Evolutionary conservation across 495 filamentous ascomycete species (phyloP).

Genomic region (Amniculicola lignicola): DNA sequence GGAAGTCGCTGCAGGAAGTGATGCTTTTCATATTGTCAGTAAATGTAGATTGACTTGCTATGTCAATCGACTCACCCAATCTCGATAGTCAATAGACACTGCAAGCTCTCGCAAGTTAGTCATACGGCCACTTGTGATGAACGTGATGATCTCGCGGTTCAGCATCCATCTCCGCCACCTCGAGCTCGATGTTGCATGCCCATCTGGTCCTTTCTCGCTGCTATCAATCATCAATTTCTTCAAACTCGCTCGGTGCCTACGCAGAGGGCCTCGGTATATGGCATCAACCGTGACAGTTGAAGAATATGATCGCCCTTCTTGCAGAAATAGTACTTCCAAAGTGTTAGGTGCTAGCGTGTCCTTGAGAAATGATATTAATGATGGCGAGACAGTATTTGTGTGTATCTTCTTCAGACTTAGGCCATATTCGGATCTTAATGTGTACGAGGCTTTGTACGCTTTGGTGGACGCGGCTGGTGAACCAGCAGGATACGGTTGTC

Average conservation of each 20-base stretch:
- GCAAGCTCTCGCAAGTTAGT: conserved; percentile 69
- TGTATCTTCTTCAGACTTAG: conserved; percentile 77
- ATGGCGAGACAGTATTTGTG: conserved; percentile 73
- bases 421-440: conserved; percentile 54
- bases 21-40: conserved; percentile 58
- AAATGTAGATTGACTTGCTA: not conserved
- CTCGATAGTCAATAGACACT: conserved; percentile 72
- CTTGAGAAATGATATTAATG: conserved; percentile 77
- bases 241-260: conserved; percentile 68
- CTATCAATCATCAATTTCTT: conserved; percentile 78
- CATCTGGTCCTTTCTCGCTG: conserved; percentile 48
- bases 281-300: conserved; percentile 64
- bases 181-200: conserved; percentile 38
- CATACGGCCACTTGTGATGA: conserved; percentile 83
- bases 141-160: conserved; percentile 67
- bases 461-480: conserved; percentile 29
- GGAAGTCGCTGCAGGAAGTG: conserved; percentile 82
- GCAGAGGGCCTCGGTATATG: conserved; percentile 72
- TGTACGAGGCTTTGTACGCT: conserved; percentile 28
- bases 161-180: conserved; percentile 76
- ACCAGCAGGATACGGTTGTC: conserved; percentile 33
- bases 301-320: conserved; percentile 61
- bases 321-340: conserved; percentile 78
- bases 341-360: conserved; percentile 83
- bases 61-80: conserved; percentile 67